Evolutionary conservation across 441 rosid genomes (phyloP).

Genomic region (Brassica balearica): DNA sequence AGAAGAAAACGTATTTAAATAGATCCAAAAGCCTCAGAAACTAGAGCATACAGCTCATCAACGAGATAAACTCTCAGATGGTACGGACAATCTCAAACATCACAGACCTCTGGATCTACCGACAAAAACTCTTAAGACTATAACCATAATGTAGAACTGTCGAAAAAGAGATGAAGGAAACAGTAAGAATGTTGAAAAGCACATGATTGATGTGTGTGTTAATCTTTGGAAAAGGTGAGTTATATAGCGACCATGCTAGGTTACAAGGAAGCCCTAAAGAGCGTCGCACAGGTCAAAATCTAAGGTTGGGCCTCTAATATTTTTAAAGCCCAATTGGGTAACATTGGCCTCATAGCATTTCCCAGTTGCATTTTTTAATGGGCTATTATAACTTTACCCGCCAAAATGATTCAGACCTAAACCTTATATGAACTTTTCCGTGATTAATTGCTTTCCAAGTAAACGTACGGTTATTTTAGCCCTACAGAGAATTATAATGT

Average conservation of each 20-base stretch:
- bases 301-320: not conserved
- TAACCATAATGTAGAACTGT: not conserved
- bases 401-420: too few species aligned
- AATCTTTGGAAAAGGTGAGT: not conserved
- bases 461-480: too few species aligned
- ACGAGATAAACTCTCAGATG: slow-evolving; percentile 32
- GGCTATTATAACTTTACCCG: too few species aligned
- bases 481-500: too few species aligned
- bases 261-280: slow-evolving; percentile 29
- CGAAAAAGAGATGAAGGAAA: not conserved
- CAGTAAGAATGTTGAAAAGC: not conserved
- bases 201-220: not conserved
- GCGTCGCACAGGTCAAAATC: not conserved
- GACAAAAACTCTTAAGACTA: not conserved
- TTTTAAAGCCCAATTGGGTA: not conserved
- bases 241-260: slow-evolving; percentile 30
- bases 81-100: slow-evolving; percentile 50
- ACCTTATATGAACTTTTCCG: too few species aligned
- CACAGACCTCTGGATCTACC: slow-evolving; percentile 19
- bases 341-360: not conserved
- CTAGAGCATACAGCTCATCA: slow-evolving; percentile 37
- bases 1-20: not conserved
- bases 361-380: not conserved
- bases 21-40: slow-evolving; percentile 40
- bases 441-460: too few species aligned